Percentiles rank a stretch among this genome's conserved stretches.
Conservation (phyloP, 1,139 yeast genomes). For the Lodderomyces oxycetoniae region DNA sequence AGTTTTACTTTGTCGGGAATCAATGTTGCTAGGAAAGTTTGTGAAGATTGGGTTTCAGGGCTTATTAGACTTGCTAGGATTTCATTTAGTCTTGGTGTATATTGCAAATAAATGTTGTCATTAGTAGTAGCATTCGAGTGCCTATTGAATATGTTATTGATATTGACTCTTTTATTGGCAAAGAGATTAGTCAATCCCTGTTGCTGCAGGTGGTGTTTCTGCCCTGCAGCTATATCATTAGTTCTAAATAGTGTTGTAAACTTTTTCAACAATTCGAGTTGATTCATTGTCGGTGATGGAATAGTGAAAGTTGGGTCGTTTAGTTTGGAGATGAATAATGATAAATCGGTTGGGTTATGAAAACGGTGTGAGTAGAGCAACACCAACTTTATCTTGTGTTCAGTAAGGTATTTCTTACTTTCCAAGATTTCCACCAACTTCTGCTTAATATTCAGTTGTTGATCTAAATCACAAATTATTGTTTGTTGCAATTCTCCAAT, state of each 20-base stretch:
- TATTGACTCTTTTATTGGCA: conserved; percentile 24
- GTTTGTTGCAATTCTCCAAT: conserved; percentile 88
- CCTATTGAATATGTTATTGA: conserved; percentile 25
- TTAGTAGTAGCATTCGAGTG: conserved; percentile 21
- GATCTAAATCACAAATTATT: conserved; percentile 58
- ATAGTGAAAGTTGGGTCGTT: conserved; percentile 25
- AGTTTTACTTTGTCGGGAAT: conserved; percentile 37
- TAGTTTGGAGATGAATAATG: conserved; percentile 21
- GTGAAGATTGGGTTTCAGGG: conserved; percentile 12
- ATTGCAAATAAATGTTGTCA: conserved; percentile 58
- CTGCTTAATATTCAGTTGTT: conserved; percentile 25
- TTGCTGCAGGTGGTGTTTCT: conserved; percentile 9
- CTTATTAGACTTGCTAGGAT: conserved; percentile 24
- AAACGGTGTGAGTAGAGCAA: conserved; percentile 71
- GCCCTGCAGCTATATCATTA: conserved; percentile 3
- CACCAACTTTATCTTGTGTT: conserved; percentile 46
- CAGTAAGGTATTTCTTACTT: conserved; percentile 20
- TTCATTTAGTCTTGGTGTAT: conserved; percentile 66
- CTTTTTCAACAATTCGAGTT: conserved; percentile 28
- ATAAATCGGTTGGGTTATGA: conserved; percentile 22
- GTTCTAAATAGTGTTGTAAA: conserved; percentile 25
- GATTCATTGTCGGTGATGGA: conserved; percentile 32
- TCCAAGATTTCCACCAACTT: conserved; percentile 26
- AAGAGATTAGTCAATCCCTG: conserved; percentile 24
- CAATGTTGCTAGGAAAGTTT: conserved; percentile 29